Conservation (phyloP, 148 eudicot genomes). For the Rhododendron ferrugineum region DNA sequence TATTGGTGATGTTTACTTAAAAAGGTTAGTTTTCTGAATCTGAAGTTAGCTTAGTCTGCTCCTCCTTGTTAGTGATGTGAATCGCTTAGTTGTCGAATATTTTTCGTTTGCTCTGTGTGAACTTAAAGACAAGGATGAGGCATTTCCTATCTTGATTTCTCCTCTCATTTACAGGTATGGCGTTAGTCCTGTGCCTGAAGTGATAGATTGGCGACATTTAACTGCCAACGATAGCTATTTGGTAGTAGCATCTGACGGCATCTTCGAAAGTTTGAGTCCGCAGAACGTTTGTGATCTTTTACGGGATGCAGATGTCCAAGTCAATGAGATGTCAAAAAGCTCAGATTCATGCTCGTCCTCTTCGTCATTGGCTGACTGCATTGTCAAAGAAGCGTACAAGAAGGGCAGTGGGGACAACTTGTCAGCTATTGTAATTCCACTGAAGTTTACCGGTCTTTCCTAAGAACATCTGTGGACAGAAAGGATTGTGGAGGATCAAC, state of each 20-base stretch:
- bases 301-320: not conserved
- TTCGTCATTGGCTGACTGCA: constrained; percentile 22
- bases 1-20: constrained; percentile 27
- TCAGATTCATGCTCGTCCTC: not conserved
- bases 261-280: constrained; percentile 40
- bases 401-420: constrained; percentile 51
- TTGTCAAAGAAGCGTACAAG: constrained; percentile 31
- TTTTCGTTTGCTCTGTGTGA: not conserved
- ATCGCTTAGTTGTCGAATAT: not conserved
- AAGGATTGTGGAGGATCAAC: not conserved
- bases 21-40: not conserved
- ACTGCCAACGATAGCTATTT: constrained; percentile 27
- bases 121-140: not conserved
- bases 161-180: constrained; percentile 23
- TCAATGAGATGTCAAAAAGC: not conserved
- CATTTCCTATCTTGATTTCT: not conserved
- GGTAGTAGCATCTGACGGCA: constrained; percentile 53
- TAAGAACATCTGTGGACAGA: not conserved
- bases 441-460: not conserved
- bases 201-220: constrained; percentile 38
- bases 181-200: constrained; percentile 39
- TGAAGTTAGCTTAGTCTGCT: not conserved
- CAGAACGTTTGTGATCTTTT: constrained; percentile 39
- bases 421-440: constrained; percentile 36
- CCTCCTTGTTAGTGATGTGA: not conserved